phyloP scores from a whole-genome alignment of 345 rosid genomes.

The Balakata baccata region DNA sequence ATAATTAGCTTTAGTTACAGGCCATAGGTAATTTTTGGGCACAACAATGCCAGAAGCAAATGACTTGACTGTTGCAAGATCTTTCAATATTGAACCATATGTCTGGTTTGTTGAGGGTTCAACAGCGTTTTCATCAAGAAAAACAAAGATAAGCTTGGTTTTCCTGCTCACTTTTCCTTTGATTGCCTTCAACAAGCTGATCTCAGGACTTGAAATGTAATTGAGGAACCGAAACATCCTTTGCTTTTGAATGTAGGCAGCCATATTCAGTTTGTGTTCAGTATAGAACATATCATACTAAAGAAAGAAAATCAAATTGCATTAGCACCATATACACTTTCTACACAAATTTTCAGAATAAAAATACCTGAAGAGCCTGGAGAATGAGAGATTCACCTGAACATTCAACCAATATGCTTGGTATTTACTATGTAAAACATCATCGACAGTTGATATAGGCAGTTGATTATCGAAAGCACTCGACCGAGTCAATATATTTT shows the following conservation, averaged over 20 bases:
- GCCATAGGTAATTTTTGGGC: constrained; percentile 76
- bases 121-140: constrained; percentile 39
- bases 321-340: neutral
- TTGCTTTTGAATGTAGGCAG: constrained; percentile 31
- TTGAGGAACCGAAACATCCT: constrained; percentile 11
- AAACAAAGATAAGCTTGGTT: constrained; percentile 65
- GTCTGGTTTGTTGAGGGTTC: constrained; percentile 83
- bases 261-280: constrained; percentile 52
- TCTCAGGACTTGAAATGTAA: constrained; percentile 72
- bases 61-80: constrained; percentile 57
- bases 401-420: constrained; percentile 71
- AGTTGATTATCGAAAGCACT: constrained; percentile 45
- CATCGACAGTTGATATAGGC: constrained; percentile 45
- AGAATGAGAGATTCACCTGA: constrained; percentile 40
- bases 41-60: constrained; percentile 71
- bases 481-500: constrained; percentile 50
- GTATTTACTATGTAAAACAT: constrained; percentile 24
- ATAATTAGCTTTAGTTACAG: constrained; percentile 49
- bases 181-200: constrained; percentile 65
- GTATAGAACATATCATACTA: constrained; percentile 66
- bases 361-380: neutral
- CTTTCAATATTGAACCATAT: constrained; percentile 49
- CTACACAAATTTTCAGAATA: neutral
- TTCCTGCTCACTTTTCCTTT: constrained; percentile 38
- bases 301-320: neutral